Evolutionary conservation across 2,329 filamentous ascomycete species (phyloP).

Genomic region (Sporothrix globosa): DNA sequence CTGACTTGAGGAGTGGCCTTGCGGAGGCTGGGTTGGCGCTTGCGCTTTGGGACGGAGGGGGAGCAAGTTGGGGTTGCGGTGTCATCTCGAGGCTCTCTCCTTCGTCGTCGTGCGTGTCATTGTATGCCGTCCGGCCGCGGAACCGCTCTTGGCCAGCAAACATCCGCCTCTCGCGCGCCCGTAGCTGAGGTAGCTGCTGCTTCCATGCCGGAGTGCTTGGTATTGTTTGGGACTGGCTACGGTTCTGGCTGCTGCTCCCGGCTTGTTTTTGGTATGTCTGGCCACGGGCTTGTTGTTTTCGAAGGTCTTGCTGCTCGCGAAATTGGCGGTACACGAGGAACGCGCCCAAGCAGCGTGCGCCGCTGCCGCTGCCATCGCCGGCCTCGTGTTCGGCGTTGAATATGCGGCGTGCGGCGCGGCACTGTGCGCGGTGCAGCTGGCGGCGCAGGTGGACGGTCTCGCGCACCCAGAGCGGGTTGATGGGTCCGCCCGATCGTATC

Average conservation of each 20-base stretch:
- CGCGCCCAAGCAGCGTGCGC: slow-evolving; percentile 59
- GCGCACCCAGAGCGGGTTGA: slow-evolving; percentile 59
- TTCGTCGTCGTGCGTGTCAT: slow-evolving; percentile 11
- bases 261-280: slow-evolving; percentile 5
- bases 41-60: neutral
- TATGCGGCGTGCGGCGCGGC: slow-evolving; percentile 60
- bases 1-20: neutral
- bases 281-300: slow-evolving; percentile 12
- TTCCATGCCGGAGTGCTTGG: slow-evolving; percentile 38
- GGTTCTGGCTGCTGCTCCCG: neutral
- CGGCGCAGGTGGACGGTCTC: slow-evolving; percentile 55
- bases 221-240: neutral
- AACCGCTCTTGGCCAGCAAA: slow-evolving; percentile 33
- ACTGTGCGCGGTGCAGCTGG: slow-evolving; percentile 61
- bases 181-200: slow-evolving; percentile 35
- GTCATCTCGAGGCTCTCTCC: slow-evolving; percentile 34
- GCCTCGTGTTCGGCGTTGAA: slow-evolving; percentile 55
- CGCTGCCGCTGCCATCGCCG: slow-evolving; percentile 38
- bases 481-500: slow-evolving; percentile 57
- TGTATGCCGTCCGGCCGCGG: slow-evolving; percentile 30
- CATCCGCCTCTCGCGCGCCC: slow-evolving; percentile 29
- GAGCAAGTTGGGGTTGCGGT: neutral
- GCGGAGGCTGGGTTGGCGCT: neutral
- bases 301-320: slow-evolving; percentile 47
- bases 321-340: slow-evolving; percentile 58